Conservation (phyloP, 2,329 filamentous ascomycete genomes). For the Exutisphaerella laricina region DNA sequence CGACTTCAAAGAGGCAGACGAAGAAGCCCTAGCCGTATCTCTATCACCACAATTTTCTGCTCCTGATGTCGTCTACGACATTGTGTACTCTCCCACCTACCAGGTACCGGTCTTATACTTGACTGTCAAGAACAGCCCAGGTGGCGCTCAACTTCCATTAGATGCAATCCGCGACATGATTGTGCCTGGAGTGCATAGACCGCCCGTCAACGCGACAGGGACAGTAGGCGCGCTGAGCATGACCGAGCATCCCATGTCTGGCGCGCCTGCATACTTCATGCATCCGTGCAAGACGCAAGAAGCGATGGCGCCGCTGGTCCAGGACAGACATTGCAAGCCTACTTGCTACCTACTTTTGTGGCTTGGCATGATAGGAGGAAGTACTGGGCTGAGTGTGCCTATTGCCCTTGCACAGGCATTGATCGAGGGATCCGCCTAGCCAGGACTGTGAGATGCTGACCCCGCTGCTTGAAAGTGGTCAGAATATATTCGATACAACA, state of each 20-base stretch:
- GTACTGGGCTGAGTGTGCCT: constrained; percentile 60
- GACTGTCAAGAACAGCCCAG: constrained; percentile 23
- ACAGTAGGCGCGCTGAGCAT: constrained; percentile 30
- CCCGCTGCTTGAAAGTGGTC: constrained; percentile 19
- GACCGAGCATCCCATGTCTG: constrained; percentile 72
- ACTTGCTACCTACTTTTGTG: constrained; percentile 77
- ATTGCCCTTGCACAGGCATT: constrained; percentile 17
- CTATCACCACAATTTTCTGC: neutral
- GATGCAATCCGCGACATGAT: constrained; percentile 35
- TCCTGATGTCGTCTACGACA: constrained; percentile 32
- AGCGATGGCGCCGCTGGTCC: constrained; percentile 57
- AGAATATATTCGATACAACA: constrained; percentile 7
- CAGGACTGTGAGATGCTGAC: no score
- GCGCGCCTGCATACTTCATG: constrained; percentile 76
- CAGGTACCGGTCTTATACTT: constrained; percentile 44
- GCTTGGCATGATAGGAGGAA: constrained; percentile 79
- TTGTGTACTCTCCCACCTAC: constrained; percentile 41
- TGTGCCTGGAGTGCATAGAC: constrained; percentile 31
- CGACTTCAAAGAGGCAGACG: neutral
- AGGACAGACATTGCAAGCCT: constrained; percentile 33
- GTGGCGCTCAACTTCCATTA: constrained; percentile 7
- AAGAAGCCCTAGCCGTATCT: constrained; percentile 1
- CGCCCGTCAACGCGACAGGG: constrained; percentile 34
- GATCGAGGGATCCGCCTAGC: neutral
- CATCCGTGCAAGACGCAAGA: constrained; percentile 88